phyloP scores from a whole-genome alignment of 805 yeast species.

The Teunomyces tritomae region DNA sequence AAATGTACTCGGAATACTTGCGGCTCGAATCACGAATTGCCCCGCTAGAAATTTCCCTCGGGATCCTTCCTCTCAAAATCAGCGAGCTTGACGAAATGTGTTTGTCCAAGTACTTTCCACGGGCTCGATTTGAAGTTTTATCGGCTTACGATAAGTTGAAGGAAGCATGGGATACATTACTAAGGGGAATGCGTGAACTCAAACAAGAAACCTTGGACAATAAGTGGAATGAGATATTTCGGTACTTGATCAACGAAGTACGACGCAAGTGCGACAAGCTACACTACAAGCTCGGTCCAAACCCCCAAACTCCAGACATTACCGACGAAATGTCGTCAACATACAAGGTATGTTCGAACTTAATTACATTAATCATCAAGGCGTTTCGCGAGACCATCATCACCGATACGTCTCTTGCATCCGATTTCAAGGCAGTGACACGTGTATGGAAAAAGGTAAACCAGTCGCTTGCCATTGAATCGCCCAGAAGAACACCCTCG shows the following conservation, averaged over 20 bases:
- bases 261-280: constrained; percentile 14
- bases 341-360: constrained; percentile 40
- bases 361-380: constrained; percentile 30
- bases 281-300: neutral
- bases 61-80: constrained; percentile 50
- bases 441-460: constrained; percentile 2
- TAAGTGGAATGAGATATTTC: constrained; percentile 56
- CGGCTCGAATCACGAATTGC: constrained; percentile 40
- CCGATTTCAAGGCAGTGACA: constrained; percentile 20
- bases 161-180: constrained; percentile 41
- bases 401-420: constrained; percentile 21
- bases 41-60: constrained; percentile 53
- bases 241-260: constrained; percentile 44
- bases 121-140: constrained; percentile 5
- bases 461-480: neutral
- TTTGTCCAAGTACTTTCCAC: constrained; percentile 12
- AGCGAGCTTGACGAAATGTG: constrained; percentile 37
- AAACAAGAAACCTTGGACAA: constrained; percentile 48
- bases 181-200: constrained; percentile 38
- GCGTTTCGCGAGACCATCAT: constrained; percentile 39
- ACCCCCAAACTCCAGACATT: constrained; percentile 14
- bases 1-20: constrained; percentile 41
- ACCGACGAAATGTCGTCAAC: constrained; percentile 27
- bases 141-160: constrained; percentile 6
- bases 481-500: neutral